These are phyloP conservation scores for Spergularia marina DNA, from an alignment of 148 eudicot genomes.

Conservation along the genomic window DNA sequence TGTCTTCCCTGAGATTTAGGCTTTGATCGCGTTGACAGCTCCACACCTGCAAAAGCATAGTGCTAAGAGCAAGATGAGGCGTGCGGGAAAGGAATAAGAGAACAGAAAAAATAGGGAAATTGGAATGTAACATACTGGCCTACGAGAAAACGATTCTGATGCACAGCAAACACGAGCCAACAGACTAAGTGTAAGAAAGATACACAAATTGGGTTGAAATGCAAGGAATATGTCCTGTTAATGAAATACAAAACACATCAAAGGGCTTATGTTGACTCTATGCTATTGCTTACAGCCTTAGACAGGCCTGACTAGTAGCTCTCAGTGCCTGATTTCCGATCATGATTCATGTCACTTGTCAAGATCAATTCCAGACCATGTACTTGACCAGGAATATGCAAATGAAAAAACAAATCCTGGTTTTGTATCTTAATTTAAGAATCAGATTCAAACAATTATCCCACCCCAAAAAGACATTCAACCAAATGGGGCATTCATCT, in stretches of 20 bases:
- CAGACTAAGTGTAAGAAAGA: not conserved
- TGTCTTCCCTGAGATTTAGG: not conserved
- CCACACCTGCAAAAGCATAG: not conserved
- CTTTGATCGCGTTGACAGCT: not conserved
- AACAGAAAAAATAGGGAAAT: not conserved
- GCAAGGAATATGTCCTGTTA: not conserved
- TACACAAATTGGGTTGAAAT: not conserved
- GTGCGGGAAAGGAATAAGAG: not conserved
- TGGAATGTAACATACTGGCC: not conserved
- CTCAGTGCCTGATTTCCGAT: not conserved
- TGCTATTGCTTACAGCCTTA: not conserved
- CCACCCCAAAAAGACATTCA: not conserved
- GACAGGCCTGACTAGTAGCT: not conserved
- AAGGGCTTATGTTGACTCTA: not conserved
- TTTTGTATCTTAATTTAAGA: constrained; percentile 2
- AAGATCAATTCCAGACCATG: not conserved
- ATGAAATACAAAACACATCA: not conserved
- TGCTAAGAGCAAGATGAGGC: not conserved
- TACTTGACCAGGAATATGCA: not conserved
- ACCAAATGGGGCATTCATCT: not conserved
- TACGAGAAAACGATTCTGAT: not conserved
- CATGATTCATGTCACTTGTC: not conserved
- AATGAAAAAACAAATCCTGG: not conserved
- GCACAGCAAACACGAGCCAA: not conserved
- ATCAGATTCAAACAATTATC: constrained; percentile 5